Evolutionary conservation across 768 basidiomycete genomes (phyloP).

Genomic region (Phlebiopsis flavidoalba): DNA sequence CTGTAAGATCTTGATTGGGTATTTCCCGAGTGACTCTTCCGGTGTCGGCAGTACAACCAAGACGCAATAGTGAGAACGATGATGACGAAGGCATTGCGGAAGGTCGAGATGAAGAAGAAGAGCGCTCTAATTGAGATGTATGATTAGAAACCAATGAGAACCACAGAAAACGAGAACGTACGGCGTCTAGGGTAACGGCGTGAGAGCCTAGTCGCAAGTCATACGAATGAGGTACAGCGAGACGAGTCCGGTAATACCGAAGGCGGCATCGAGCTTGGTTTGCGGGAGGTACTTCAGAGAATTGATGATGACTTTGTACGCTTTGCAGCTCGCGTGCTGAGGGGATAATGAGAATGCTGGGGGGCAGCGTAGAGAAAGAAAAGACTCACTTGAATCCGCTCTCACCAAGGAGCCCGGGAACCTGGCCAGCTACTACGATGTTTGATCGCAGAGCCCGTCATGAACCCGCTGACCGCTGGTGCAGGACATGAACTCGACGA

Average conservation of each 20-base stretch:
- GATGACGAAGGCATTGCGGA: constrained; percentile 82
- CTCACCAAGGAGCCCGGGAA: constrained; percentile 86
- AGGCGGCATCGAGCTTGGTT: constrained; percentile 78
- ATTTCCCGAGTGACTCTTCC: constrained; percentile 47
- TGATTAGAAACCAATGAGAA: not conserved
- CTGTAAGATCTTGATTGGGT: constrained; percentile 78
- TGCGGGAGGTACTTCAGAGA: constrained; percentile 74
- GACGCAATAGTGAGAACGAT: constrained; percentile 81
- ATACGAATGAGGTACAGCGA: constrained; percentile 68
- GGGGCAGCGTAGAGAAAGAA: not conserved
- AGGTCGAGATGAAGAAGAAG: constrained; percentile 72
- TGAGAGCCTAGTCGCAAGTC: constrained; percentile 41
- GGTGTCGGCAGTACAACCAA: constrained; percentile 74
- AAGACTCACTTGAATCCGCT: constrained; percentile 67
- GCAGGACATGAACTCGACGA: constrained; percentile 90
- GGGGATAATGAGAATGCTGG: constrained; percentile 3
- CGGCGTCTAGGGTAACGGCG: constrained; percentile 57
- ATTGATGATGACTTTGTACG: constrained; percentile 87
- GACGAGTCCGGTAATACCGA: constrained; percentile 73
- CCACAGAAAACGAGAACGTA: constrained; percentile 24
- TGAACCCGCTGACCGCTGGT: constrained; percentile 81
- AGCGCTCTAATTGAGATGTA: constrained; percentile 19
- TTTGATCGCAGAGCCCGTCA: constrained; percentile 95
- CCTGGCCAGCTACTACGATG: constrained; percentile 81
- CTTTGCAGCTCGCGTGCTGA: constrained; percentile 76